A percentile compares a stretch with the other conserved stretches of the same genome.
phyloP scores from a whole-genome alignment of 192 early-diverging fungal species.

The Rhizoclosmatium sp. region DNA sequence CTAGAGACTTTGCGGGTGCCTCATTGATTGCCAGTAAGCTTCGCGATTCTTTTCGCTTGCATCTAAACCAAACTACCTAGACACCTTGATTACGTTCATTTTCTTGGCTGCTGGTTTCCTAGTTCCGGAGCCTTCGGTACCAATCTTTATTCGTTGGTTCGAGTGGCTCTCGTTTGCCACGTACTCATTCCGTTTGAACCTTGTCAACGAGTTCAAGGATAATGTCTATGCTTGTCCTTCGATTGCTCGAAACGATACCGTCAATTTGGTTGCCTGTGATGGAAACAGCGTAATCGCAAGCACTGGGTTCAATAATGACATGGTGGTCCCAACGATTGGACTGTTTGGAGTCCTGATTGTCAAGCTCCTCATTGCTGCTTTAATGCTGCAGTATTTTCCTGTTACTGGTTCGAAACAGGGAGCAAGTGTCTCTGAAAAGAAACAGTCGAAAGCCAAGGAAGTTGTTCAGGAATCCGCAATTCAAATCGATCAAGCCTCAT shows the following conservation, averaged over 20 bases:
- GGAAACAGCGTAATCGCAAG: constrained; percentile 42
- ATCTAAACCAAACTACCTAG: neutral
- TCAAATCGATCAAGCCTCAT: neutral
- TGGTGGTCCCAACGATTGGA: constrained; percentile 31
- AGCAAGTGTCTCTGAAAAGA: neutral
- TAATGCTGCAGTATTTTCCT: constrained; percentile 17
- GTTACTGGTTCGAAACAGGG: neutral
- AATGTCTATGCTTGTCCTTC: constrained; percentile 42
- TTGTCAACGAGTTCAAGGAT: constrained; percentile 53
- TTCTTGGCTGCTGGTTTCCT: constrained; percentile 47
- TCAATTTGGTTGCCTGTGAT: constrained; percentile 34
- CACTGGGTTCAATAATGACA: constrained; percentile 37
- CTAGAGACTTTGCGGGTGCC: constrained; percentile 53
- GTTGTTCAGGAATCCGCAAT: neutral
- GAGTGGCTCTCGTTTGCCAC: constrained; percentile 39
- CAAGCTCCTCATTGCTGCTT: constrained; percentile 37
- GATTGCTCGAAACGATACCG: neutral
- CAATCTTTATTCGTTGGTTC: constrained; percentile 46
- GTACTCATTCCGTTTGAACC: constrained; percentile 38
- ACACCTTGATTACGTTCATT: constrained; percentile 41
- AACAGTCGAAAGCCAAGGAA: neutral
- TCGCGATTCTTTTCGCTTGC: neutral
- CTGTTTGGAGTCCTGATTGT: constrained; percentile 34
- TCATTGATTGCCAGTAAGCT: constrained; percentile 33
- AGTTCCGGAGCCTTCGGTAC: constrained; percentile 42